Conservation (phyloP, 2,329 filamentous ascomycete species). For the Cylindrodendrum hubeiense region DNA sequence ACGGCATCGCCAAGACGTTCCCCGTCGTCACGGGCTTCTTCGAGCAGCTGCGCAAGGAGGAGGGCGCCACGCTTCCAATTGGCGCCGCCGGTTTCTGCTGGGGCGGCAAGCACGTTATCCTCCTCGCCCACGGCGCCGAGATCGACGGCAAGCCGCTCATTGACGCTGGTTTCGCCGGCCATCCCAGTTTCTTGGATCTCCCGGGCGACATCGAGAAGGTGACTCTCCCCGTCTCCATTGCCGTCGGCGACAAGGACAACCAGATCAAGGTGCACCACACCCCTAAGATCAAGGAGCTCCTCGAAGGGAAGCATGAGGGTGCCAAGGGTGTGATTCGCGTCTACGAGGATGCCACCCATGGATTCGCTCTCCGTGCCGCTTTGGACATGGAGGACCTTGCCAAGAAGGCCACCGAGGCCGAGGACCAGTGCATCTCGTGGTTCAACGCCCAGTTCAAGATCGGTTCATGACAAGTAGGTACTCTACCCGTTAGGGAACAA, state of each 20-base stretch:
- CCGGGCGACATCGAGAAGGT: constrained; percentile 62
- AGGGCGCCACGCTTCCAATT: constrained; percentile 50
- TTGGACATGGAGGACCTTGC: constrained; percentile 38
- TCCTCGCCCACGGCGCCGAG: constrained; percentile 56
- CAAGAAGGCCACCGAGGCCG: constrained; percentile 45
- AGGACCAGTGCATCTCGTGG: constrained; percentile 51
- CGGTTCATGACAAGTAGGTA: neutral
- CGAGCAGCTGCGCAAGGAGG: constrained; percentile 50
- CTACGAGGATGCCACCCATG: constrained; percentile 55
- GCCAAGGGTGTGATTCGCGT: constrained; percentile 52
- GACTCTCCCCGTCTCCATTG: constrained; percentile 58
- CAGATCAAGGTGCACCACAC: constrained; percentile 50
- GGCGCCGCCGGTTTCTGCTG: constrained; percentile 73
- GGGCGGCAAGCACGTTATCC: constrained; percentile 68
- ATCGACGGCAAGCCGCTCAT: constrained; percentile 55
- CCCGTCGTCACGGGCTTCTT: constrained; percentile 54
- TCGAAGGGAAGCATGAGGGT: constrained; percentile 50
- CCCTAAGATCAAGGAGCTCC: constrained; percentile 48
- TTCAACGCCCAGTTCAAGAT: constrained; percentile 44
- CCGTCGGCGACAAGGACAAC: constrained; percentile 59
- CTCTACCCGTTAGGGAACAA: neutral
- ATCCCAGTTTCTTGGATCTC: constrained; percentile 62
- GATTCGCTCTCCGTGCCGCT: constrained; percentile 55
- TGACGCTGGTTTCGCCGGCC: constrained; percentile 65
- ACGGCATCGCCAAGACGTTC: constrained; percentile 46